Conservation (phyloP, 139 green algal species). For the Auxenochlorella pyrenoidosa region DNA sequence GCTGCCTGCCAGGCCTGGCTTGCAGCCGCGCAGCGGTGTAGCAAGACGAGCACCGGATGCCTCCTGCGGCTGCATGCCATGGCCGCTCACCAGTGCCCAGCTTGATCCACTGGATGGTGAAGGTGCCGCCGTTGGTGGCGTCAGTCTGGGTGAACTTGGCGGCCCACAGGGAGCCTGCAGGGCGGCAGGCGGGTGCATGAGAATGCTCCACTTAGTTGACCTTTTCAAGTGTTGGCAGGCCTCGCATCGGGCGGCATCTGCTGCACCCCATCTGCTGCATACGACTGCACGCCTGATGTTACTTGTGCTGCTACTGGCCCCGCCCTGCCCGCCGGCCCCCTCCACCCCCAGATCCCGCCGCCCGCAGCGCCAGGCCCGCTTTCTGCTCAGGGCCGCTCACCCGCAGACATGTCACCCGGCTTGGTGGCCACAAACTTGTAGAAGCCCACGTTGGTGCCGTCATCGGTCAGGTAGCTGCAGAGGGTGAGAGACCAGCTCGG, state of each 20-base stretch:
- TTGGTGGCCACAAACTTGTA: slow-evolving; percentile 34
- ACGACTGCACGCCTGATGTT: too few species aligned
- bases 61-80: neutral
- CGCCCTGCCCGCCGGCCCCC: too few species aligned
- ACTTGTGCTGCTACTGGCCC: too few species aligned
- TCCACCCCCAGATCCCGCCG: too few species aligned
- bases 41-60: neutral
- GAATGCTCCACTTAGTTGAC: too few species aligned
- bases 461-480: slow-evolving; percentile 57
- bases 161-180: slow-evolving; percentile 32
- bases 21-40: too few species aligned
- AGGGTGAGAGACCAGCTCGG: slow-evolving; percentile 1
- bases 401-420: slow-evolving; percentile 34
- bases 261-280: too few species aligned
- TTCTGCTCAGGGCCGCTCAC: neutral
- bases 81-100: slow-evolving; percentile 30
- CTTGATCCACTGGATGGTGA: slow-evolving; percentile 40
- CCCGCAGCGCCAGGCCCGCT: too few species aligned
- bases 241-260: too few species aligned
- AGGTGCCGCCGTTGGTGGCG: slow-evolving; percentile 24
- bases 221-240: too few species aligned
- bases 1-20: too few species aligned
- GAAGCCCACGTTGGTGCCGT: slow-evolving; percentile 46
- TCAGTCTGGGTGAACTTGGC: slow-evolving; percentile 29
- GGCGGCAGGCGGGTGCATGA: too few species aligned